These are phyloP conservation scores for Chrysanthemum seticuspe DNA, from an alignment of 129 eudicot genomes.

Conservation along the genomic window DNA sequence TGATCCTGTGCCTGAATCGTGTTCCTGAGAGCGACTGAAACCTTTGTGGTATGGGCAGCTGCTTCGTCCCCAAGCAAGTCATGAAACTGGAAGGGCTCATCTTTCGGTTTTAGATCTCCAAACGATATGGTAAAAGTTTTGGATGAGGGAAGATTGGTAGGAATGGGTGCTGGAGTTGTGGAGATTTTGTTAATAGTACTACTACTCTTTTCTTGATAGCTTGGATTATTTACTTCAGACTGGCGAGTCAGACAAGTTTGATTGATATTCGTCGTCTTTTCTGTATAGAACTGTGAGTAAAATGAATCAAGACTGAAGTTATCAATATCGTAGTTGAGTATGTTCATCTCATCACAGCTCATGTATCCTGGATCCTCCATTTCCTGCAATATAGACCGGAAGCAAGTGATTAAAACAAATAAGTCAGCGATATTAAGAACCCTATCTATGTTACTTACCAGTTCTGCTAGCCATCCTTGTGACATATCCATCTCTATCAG, in stretches of 20 bases:
- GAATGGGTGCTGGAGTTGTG: not conserved
- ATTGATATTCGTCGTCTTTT: slow-evolving; percentile 11
- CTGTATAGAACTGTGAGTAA: slow-evolving; percentile 14
- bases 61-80: not conserved
- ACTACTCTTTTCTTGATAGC: slow-evolving; percentile 5
- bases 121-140: slow-evolving; percentile 15
- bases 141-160: slow-evolving; percentile 13
- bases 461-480: slow-evolving; percentile 24
- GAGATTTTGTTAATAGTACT: not conserved
- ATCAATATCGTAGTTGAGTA: not conserved
- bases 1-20: too few relatives aligned
- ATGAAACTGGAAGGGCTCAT: not conserved
- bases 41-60: not conserved
- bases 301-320: slow-evolving; percentile 18
- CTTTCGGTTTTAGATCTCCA: slow-evolving; percentile 1
- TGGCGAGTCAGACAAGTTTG: slow-evolving; percentile 21
- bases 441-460: slow-evolving; percentile 15
- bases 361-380: slow-evolving; percentile 20
- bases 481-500: slow-evolving; percentile 21
- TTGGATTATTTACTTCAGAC: not conserved
- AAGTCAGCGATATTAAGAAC: not conserved
- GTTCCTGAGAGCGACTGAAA: not conserved
- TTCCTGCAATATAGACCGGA: slow-evolving; percentile 12
- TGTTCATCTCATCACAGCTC: slow-evolving; percentile 14
- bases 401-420: not conserved